Base-by-base conservation (phyloP, 148 eudicot species). In the Selenicereus undatus region DNA sequence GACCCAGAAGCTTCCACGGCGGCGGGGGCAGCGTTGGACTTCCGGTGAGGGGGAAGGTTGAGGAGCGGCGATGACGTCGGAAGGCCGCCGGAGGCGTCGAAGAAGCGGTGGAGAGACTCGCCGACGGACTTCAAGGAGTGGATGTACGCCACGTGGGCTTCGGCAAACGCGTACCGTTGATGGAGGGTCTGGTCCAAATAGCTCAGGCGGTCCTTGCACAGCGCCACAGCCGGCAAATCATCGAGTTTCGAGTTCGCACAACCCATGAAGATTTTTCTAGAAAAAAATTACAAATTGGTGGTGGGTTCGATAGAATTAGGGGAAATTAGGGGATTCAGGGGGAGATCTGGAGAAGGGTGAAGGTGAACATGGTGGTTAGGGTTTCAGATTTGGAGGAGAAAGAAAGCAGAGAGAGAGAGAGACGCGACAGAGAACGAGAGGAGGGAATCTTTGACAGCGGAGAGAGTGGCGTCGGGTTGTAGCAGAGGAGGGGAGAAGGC, bases 201-300 rank as follows among this genome's bases (percentile, higher is more conserved):
- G 0, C 66, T n/a, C 10, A 94, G 84, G 0, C 99, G 88, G 0
- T 92, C 86, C 0, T 93, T 90, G 88, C 99, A 96, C 3, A 94
- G 86, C 3, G 73, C 80, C 11, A 96, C 94, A 79, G 98, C 99
- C 83, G 97, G 97, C 0, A 88, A 80, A 73, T 96, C 99, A 58
- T 96, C 99, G 26, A 84, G 81, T 80, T 96, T 96, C 5, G 99
- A 96, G 80, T 76, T 86, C 0, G 91, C 86, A 50, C 99, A 96
- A 35, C 99, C 99, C 99, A 96, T 95, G 3, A 45, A 5, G 0
- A 18, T 4, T 7, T 7, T 12, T 48, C 50, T 12, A 6, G 8
- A 48, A 2, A 45, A 45, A 0, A 18, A 12, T 8, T 1, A 2
- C 1, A n/a, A 64, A 24, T 8, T 8, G 29, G 29, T 8, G 68